Percentiles rank a stretch among this genome's conserved stretches.
phyloP scores from a whole-genome alignment of 2,329 filamentous ascomycete species.

The Neonectria punicea region DNA sequence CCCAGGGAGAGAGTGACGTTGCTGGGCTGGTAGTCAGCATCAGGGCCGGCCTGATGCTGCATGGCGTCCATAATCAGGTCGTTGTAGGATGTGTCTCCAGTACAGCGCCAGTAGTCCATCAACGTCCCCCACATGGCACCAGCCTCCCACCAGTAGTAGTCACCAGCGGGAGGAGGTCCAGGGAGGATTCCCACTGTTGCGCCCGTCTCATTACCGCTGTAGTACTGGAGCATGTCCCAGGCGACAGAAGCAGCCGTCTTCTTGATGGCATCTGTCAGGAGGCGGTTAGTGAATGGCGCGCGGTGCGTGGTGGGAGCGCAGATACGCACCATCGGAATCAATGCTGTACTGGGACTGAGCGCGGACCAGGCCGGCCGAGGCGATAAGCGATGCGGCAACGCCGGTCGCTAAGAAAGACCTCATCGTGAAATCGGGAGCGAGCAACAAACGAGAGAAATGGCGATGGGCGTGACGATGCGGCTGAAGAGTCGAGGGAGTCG shows the following conservation, averaged over 20 bases:
- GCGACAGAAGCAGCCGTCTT: constrained; percentile 52
- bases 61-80: constrained; percentile 61
- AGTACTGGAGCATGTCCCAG: constrained; percentile 58
- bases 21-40: constrained; percentile 65
- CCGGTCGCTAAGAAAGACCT: constrained; percentile 33
- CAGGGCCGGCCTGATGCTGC: constrained; percentile 62
- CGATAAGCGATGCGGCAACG: constrained; percentile 37
- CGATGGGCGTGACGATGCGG: constrained; percentile 8
- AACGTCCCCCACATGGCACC: constrained; percentile 70
- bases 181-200: constrained; percentile 60
- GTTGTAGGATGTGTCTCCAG: constrained; percentile 69
- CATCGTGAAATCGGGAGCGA: constrained; percentile 34
- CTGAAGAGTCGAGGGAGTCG: constrained; percentile 23
- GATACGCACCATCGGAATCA: constrained; percentile 35
- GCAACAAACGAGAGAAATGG: constrained; percentile 14
- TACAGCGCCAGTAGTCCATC: constrained; percentile 73
- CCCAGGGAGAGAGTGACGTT: constrained; percentile 64
- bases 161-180: constrained; percentile 56
- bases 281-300: constrained; percentile 27
- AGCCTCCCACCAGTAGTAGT: constrained; percentile 75
- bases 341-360: constrained; percentile 42
- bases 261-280: constrained; percentile 50
- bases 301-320: not conserved
- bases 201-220: constrained; percentile 57
- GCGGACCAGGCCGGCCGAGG: constrained; percentile 32